Conservation (phyloP, 768 basidiomycete genomes). For the Galerina sulciceps region DNA sequence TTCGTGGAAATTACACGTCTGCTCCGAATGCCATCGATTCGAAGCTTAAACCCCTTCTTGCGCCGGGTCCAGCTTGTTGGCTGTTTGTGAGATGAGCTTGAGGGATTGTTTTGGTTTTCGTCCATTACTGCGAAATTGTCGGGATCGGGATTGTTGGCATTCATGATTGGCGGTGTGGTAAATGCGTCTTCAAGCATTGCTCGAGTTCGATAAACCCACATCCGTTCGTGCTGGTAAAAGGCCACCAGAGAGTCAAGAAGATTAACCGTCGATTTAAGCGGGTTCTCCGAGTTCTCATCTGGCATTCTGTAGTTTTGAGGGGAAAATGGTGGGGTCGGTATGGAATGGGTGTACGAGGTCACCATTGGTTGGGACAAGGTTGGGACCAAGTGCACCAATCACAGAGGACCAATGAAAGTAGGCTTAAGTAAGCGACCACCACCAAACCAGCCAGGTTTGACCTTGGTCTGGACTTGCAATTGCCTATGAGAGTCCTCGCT, state of each 20-base stretch:
- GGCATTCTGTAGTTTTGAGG: constrained; percentile 31
- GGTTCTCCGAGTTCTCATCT: constrained; percentile 27
- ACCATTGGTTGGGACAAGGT: constrained; percentile 25
- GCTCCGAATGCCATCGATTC: constrained; percentile 33
- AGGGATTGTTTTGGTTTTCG: background rate
- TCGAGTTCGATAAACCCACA: constrained; percentile 73
- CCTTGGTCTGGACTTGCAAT: background rate
- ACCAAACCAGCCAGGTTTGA: too few relatives aligned
- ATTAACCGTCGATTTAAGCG: constrained; percentile 52
- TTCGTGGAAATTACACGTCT: constrained; percentile 23
- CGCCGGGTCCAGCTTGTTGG: constrained; percentile 56
- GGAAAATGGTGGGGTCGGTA: constrained; percentile 39
- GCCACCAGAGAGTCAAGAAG: constrained; percentile 67
- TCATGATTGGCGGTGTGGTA: constrained; percentile 24
- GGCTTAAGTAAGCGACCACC: background rate
- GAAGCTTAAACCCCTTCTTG: constrained; percentile 62
- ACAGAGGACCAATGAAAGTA: background rate
- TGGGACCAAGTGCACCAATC: constrained; percentile 18
- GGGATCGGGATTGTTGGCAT: background rate
- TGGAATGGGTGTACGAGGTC: constrained; percentile 32
- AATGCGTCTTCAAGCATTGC: constrained; percentile 55
- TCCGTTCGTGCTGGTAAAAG: constrained; percentile 73
- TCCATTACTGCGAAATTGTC: background rate
- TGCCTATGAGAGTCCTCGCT: constrained; percentile 23
- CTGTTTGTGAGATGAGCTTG: constrained; percentile 11